Percentiles rank a stretch among this genome's conserved stretches.
These are phyloP conservation scores for Erythrobasidium yunnanense DNA, from an alignment of 768 basidiomycete genomes.

Conservation along the genomic window DNA sequence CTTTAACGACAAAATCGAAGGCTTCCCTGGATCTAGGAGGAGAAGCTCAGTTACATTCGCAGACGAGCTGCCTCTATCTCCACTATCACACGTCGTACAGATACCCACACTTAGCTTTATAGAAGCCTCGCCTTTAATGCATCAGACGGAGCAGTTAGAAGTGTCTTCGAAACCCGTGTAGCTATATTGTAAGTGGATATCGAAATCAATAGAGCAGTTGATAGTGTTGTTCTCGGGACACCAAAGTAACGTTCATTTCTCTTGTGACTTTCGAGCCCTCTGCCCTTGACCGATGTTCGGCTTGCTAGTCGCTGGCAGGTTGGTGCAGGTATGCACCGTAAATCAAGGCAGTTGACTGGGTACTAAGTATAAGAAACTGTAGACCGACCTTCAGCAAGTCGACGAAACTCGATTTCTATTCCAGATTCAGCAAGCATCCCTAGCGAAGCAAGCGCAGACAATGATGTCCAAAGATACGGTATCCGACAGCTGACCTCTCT, in stretches of 20 bases:
- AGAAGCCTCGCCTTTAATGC: conserved; percentile 1
- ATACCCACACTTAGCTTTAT: neutral
- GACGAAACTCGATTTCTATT: conserved; percentile 13
- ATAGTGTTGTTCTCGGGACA: too few species aligned
- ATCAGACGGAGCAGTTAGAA: too few species aligned
- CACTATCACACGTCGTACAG: neutral
- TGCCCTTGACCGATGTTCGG: conserved; percentile 23
- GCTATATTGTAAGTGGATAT: too few species aligned
- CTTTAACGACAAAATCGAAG: too few species aligned
- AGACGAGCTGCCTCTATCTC: neutral
- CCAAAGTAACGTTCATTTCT: too few species aligned
- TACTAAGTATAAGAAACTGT: too few species aligned
- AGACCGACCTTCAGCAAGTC: conserved; percentile 25
- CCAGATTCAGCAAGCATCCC: neutral
- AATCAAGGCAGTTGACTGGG: too few species aligned
- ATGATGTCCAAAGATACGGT: too few species aligned
- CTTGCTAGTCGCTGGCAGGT: conserved; percentile 3
- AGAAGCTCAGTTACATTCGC: conserved; percentile 21
- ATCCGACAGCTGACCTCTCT: neutral
- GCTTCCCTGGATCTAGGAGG: neutral
- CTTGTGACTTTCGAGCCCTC: too few species aligned
- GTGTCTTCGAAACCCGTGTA: too few species aligned
- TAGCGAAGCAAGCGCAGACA: conserved; percentile 9
- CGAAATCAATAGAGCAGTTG: too few species aligned
- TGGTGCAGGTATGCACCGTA: neutral